Evolutionary conservation across 495 filamentous ascomycete genomes (phyloP).

Genomic region (Entonaema liquescens): DNA sequence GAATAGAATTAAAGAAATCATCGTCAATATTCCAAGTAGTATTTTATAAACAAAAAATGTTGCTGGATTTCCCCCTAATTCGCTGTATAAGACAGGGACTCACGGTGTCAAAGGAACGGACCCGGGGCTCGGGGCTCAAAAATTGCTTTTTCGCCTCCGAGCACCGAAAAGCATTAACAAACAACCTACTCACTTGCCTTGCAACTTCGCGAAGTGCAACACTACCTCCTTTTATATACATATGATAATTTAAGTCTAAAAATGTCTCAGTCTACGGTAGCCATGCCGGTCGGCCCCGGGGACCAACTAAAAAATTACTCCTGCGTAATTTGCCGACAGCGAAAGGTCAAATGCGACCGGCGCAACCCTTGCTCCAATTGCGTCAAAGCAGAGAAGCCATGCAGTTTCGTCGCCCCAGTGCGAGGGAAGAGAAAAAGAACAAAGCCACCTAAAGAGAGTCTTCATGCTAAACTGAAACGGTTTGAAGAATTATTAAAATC

Average conservation of each 20-base stretch:
- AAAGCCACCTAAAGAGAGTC: conserved; percentile 43
- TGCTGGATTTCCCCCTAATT: neutral
- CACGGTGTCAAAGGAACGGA: neutral
- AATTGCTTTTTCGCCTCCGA: conserved; percentile 9
- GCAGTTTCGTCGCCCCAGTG: conserved; percentile 52
- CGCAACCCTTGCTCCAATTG: conserved; percentile 60
- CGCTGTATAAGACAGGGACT: neutral
- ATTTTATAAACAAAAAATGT: neutral
- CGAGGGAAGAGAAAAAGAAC: conserved; percentile 56
- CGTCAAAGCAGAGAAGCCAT: conserved; percentile 51
- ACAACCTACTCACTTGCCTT: neutral
- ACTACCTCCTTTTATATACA: neutral
- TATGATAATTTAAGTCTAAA: neutral
- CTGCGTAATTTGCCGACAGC: conserved; percentile 63
- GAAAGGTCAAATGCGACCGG: conserved; percentile 73
- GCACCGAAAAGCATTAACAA: conserved; percentile 8
- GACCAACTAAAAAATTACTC: conserved; percentile 21
- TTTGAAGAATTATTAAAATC: conserved; percentile 40
- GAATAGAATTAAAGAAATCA: neutral
- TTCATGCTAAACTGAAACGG: conserved; percentile 47
- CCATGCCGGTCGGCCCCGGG: neutral
- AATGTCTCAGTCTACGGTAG: conserved; percentile 11
- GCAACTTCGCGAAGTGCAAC: neutral
- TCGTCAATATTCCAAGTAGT: neutral
- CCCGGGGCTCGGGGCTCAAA: conserved; percentile 17